phyloP scores from a whole-genome alignment of 1,284 basidiomycete species.

The Psilocybe mexicana region DNA sequence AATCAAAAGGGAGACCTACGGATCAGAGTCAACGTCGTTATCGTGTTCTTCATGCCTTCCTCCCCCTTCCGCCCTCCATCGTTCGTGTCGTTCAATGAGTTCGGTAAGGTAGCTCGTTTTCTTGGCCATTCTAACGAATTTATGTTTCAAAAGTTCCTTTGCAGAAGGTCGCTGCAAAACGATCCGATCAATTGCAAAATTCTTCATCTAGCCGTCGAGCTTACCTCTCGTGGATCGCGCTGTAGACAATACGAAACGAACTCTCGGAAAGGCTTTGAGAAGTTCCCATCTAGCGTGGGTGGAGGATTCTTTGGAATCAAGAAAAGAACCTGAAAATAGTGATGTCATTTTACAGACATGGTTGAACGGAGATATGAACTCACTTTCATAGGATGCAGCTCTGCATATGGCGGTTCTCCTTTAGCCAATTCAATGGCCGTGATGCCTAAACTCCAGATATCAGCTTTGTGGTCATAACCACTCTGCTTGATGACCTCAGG shows the following conservation, averaged over 20 bases:
- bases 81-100: slow-evolving; percentile 91
- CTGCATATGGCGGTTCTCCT: slow-evolving; percentile 97
- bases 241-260: slow-evolving; percentile 94
- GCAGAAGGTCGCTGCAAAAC: slow-evolving; percentile 82
- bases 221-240: slow-evolving; percentile 87
- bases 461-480: slow-evolving; percentile 98
- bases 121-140: slow-evolving; percentile 92
- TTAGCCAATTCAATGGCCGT: slow-evolving; percentile 97
- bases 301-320: slow-evolving; percentile 98
- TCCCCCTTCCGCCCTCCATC: slow-evolving; percentile 93
- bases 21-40: slow-evolving; percentile 55
- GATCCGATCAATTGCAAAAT: not conserved
- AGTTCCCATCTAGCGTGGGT: slow-evolving; percentile 84
- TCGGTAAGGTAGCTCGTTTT: slow-evolving; percentile 94
- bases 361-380: not conserved
- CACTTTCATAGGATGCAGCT: slow-evolving; percentile 98
- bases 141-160: slow-evolving; percentile 93
- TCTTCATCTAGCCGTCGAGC: not conserved
- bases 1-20: slow-evolving; percentile 41
- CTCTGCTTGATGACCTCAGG: slow-evolving; percentile 99
- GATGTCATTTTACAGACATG: not conserved
- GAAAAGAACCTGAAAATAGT: slow-evolving; percentile 77
- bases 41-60: slow-evolving; percentile 74
- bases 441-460: slow-evolving; percentile 97
- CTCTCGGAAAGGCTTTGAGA: slow-evolving; percentile 91